phyloP scores from a whole-genome alignment of 2,329 filamentous ascomycete genomes.

The Penicillium sclerotigenum region DNA sequence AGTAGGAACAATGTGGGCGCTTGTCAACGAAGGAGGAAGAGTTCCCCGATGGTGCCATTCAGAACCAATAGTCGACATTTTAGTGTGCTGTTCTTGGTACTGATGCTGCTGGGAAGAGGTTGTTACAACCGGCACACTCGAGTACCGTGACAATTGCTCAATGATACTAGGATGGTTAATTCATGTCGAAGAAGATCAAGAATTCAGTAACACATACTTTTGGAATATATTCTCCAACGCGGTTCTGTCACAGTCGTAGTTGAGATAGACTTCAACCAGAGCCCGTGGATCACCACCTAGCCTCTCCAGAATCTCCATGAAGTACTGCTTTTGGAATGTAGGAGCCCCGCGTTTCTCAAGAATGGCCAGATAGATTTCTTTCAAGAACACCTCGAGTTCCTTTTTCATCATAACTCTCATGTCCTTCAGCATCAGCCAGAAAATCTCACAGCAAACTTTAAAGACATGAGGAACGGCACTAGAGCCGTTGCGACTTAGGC shows the following conservation, averaged over 20 bases:
- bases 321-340: constrained; percentile 85
- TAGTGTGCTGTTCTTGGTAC: constrained; percentile 75
- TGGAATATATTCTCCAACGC: constrained; percentile 96
- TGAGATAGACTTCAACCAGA: constrained; percentile 91
- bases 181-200: not conserved
- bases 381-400: constrained; percentile 96
- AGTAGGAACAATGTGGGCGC: constrained; percentile 64
- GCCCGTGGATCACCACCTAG: constrained; percentile 82
- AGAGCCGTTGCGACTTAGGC: constrained; percentile 89
- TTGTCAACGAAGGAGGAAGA: constrained; percentile 80
- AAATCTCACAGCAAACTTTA: constrained; percentile 93
- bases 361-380: constrained; percentile 93
- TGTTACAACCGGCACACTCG: constrained; percentile 72
- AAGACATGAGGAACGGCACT: constrained; percentile 91
- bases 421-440: constrained; percentile 94
- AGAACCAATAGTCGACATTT: constrained; percentile 54
- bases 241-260: constrained; percentile 95
- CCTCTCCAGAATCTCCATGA: constrained; percentile 79
- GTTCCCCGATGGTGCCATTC: constrained; percentile 89
- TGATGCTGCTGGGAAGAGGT: constrained; percentile 76
- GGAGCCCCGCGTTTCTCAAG: constrained; percentile 84
- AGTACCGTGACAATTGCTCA: constrained; percentile 86
- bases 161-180: constrained; percentile 60
- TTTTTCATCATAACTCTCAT: constrained; percentile 96
- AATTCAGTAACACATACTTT: constrained; percentile 37